phyloP scores from a whole-genome alignment of 345 rosid species.

The Arabidopsis suecica region DNA sequence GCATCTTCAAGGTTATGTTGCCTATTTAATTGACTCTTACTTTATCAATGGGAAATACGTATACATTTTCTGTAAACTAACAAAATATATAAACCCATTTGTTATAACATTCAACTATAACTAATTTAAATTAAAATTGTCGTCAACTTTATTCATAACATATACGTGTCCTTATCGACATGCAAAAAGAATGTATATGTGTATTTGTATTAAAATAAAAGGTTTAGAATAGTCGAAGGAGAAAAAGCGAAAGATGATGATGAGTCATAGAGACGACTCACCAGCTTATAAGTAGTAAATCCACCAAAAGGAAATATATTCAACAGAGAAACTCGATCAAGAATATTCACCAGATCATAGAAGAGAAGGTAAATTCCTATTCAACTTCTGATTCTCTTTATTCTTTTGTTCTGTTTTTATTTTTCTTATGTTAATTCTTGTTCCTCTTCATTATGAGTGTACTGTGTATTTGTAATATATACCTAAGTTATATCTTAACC shows the following conservation, averaged over 20 bases:
- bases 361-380: slow-evolving; percentile 29
- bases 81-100: background rate
- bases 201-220: slow-evolving; percentile 6
- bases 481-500: too few species aligned
- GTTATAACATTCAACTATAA: slow-evolving; percentile 13
- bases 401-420: background rate
- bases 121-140: background rate
- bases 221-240: slow-evolving; percentile 27
- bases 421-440: slow-evolving; percentile 1
- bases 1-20: background rate
- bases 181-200: slow-evolving; percentile 29
- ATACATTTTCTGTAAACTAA: background rate
- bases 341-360: slow-evolving; percentile 18
- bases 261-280: slow-evolving; percentile 38
- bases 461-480: too few species aligned
- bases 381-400: slow-evolving; percentile 12
- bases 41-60: slow-evolving; percentile 7
- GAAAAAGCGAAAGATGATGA: slow-evolving; percentile 31
- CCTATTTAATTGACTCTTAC: background rate
- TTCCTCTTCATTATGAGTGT: background rate
- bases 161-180: slow-evolving; percentile 41
- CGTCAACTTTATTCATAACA: slow-evolving; percentile 37
- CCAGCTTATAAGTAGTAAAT: slow-evolving; percentile 39
- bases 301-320: slow-evolving; percentile 28
- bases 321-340: slow-evolving; percentile 33